A percentile compares a stretch with the other conserved stretches of the same genome.
These are phyloP conservation scores for Saccharomycopsis javanensis DNA, from an alignment of 805 yeast species.

Conservation along the genomic window DNA sequence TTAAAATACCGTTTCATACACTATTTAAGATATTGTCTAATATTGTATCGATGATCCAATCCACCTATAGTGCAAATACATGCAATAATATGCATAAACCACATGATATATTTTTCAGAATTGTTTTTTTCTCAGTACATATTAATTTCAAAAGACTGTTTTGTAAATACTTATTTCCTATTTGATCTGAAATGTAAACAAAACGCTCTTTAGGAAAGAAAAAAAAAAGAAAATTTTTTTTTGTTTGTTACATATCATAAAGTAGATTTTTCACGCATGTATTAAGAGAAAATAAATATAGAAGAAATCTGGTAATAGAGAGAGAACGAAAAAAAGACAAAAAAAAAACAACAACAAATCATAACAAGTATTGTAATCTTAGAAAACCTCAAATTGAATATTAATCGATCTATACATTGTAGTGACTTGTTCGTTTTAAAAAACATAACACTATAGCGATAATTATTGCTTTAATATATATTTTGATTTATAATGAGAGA, in stretches of 20 bases:
- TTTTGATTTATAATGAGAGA: conserved; percentile 8
- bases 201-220: too few relatives aligned
- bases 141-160: too few relatives aligned
- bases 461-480: not conserved
- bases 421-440: not conserved
- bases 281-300: not conserved
- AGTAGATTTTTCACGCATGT: not conserved
- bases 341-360: not conserved
- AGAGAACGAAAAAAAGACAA: too few relatives aligned
- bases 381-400: not conserved
- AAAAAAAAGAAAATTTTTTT: not conserved
- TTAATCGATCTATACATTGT: not conserved
- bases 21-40: too few relatives aligned
- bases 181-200: not conserved
- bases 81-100: not conserved
- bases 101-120: not conserved
- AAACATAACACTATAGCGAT: not conserved
- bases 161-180: conserved; percentile 1
- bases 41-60: too few relatives aligned
- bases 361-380: not conserved
- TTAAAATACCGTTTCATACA: too few relatives aligned
- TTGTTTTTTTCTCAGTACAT: too few relatives aligned
- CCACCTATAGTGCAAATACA: too few relatives aligned
- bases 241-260: not conserved
- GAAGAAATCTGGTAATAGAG: not conserved